Conservation (phyloP, 768 basidiomycete genomes). For the Phylloporus sp. region DNA sequence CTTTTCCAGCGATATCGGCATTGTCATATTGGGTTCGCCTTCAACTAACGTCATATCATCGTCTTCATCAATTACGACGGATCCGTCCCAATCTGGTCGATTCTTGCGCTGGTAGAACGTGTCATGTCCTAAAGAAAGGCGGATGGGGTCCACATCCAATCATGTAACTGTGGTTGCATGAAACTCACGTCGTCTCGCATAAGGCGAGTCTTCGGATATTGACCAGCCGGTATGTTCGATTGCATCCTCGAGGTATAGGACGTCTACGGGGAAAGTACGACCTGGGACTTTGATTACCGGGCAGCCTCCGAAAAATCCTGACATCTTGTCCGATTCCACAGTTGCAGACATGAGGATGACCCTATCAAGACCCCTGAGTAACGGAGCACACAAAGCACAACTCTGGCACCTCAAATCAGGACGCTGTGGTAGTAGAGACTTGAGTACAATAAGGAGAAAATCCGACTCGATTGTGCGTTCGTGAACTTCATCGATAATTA, state of each 20-base stretch:
- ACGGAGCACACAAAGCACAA: background rate
- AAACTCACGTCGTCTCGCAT: conserved; percentile 62
- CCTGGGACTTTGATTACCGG: conserved; percentile 87
- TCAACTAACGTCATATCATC: conserved; percentile 50
- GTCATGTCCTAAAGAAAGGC: conserved; percentile 44
- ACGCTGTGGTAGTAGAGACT: conserved; percentile 69
- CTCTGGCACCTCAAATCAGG: conserved; percentile 73
- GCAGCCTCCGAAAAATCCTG: conserved; percentile 80
- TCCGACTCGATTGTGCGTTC: conserved; percentile 97
- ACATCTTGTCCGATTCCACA: conserved; percentile 85
- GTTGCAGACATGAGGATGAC: conserved; percentile 97
- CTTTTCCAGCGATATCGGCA: conserved; percentile 57
- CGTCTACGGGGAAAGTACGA: conserved; percentile 88
- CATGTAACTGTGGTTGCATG: background rate
- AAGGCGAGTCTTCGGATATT: conserved; percentile 75
- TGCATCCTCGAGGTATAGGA: conserved; percentile 85
- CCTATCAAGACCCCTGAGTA: conserved; percentile 36
- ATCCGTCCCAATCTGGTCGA: conserved; percentile 77
- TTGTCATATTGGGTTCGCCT: conserved; percentile 10
- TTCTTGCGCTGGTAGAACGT: conserved; percentile 60
- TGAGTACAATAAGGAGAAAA: conserved; percentile 91
- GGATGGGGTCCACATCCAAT: background rate
- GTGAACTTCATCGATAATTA: conserved; percentile 97
- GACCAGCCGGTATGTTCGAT: conserved; percentile 77
- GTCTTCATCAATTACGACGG: conserved; percentile 52